Evolutionary conservation across 2,329 filamentous ascomycete genomes (phyloP), one percentile per base, ranked within the genome.

Genomic region (Periconia digitata): DNA sequence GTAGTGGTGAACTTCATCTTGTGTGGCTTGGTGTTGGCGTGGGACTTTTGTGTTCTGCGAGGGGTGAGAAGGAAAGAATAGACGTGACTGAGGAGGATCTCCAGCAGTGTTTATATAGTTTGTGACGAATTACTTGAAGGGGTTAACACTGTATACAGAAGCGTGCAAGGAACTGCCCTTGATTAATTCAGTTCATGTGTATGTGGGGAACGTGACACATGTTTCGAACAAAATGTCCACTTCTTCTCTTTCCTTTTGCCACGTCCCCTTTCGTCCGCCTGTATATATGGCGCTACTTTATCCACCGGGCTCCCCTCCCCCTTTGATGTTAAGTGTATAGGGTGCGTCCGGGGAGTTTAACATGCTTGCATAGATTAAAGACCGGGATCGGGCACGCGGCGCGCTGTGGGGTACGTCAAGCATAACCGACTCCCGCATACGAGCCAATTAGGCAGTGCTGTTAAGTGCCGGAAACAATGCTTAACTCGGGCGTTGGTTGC

Each of bases 1-100:
- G 63, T 59, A 37, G 60, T 59, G 39, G 60, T 58, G 50, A 67
- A 40, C 56, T 69, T 70, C 67, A 71, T 63, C 10, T 32, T 12
- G 12, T 10, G 6, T 27, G 24, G 24, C 27, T 32, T 32, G 3
- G 27, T 27, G 27, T n/a, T 37, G 44, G 41, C 16, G 13, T 40
- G 22, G 23, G 35, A 35, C 40, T 15, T 16, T 27, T 22, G 37
- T 35, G 12, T 44, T 39, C 35, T 47, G 46, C 39, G 48, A 50
- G 47, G 40, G 54, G 40, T 12, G 4, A 15, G 27, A 32, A 15
- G 27, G 27, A 3, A 12, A 32, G 10, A 15, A 32, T 12, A n/a
- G n/a, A n/a, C n/a, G n/a, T n/a, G n/a, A n/a, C n/a, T n/a, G n/a
- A 32, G n/a, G 35, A 6, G 20, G 20, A 16, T 4, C 18, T 38